Percentiles rank a stretch among this genome's conserved stretches.
phyloP scores from a whole-genome alignment of 2,329 filamentous ascomycete species.

The Alternaria sp. region DNA sequence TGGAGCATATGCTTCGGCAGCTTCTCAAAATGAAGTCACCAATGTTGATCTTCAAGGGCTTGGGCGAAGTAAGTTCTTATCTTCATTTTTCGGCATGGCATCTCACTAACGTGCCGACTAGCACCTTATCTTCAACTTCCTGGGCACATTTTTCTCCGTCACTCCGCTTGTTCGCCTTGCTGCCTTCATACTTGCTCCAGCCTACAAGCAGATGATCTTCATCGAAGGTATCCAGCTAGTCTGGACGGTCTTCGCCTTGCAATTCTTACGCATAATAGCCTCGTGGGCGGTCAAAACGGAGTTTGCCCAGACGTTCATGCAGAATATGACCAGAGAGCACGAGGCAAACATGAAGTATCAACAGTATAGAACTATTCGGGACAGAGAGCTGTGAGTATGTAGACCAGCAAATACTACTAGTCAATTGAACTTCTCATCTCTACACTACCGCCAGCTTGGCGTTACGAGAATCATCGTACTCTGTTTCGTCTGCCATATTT shows the following conservation, averaged over 20 bases:
- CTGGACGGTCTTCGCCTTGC: conserved; percentile 6
- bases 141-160: conserved; percentile 4
- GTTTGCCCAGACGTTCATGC: conserved; percentile 5
- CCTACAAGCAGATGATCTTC: conserved; percentile 23
- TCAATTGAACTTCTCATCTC: background rate
- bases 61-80: conserved; percentile 10
- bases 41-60: background rate
- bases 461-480: background rate
- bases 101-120: background rate
- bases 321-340: background rate
- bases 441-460: background rate
- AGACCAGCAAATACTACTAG: background rate
- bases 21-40: conserved; percentile 9
- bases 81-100: background rate
- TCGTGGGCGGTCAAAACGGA: conserved; percentile 19
- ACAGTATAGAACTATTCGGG: background rate
- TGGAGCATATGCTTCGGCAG: conserved; percentile 1
- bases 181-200: conserved; percentile 16
- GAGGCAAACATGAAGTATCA: background rate
- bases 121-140: conserved; percentile 1
- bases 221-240: conserved; percentile 9
- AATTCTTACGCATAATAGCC: conserved; percentile 5
- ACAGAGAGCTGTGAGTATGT: background rate
- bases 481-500: background rate
- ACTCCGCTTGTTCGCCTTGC: conserved; percentile 6